Percentiles rank a stretch among this genome's conserved stretches.
phyloP scores from a whole-genome alignment of 139 green algal genomes.

The Closterium sp. region DNA sequence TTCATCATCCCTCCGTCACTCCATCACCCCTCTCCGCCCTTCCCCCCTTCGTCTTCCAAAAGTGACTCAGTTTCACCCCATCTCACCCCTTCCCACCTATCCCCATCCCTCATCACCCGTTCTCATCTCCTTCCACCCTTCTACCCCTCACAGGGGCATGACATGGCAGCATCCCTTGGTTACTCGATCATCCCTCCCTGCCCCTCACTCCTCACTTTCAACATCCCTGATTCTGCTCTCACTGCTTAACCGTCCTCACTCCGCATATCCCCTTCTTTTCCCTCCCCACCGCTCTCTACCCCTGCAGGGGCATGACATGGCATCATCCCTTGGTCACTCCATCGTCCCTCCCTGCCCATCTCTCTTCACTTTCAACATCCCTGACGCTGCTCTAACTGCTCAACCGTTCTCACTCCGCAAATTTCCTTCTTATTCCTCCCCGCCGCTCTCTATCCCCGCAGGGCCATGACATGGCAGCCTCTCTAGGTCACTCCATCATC shows the following conservation, averaged over 20 bases:
- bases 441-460: too few relatives aligned
- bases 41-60: too few relatives aligned
- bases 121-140: neutral
- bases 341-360: constrained; percentile 34
- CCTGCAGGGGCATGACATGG: neutral
- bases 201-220: constrained; percentile 48
- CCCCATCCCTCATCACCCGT: neutral
- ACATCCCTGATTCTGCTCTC: constrained; percentile 13
- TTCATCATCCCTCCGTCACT: too few relatives aligned
- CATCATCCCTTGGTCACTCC: neutral
- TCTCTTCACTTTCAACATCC: constrained; percentile 50
- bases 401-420: too few relatives aligned
- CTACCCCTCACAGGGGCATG: neutral
- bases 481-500: too few relatives aligned
- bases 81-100: neutral
- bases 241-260: neutral
- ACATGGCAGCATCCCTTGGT: neutral
- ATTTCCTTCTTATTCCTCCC: too few relatives aligned
- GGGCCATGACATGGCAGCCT: too few relatives aligned
- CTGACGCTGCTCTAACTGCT: too few relatives aligned
- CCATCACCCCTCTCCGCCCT: neutral
- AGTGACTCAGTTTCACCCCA: too few relatives aligned
- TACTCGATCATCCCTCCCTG: too few relatives aligned
- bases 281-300: neutral
- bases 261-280: neutral